phyloP scores from a whole-genome alignment of 805 yeast genomes.

The Suhomyces pyralidae region DNA sequence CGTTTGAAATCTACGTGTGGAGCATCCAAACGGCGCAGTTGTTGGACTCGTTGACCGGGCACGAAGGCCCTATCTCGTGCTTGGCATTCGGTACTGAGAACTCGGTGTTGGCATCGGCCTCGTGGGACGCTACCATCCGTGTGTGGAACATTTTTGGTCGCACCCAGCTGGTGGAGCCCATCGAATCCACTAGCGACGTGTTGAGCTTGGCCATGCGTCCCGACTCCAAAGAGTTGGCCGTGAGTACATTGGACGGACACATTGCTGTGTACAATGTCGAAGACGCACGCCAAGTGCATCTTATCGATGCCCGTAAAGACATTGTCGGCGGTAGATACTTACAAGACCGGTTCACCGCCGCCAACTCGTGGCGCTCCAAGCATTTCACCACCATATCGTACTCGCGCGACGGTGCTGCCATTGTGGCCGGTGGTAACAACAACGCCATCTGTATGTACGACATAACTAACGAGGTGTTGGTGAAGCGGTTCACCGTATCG shows the following conservation, averaged over 20 bases:
- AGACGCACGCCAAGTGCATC: constrained; percentile 72
- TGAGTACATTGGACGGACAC: constrained; percentile 85
- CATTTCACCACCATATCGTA: constrained; percentile 77
- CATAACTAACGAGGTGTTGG: constrained; percentile 78
- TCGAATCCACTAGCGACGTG: constrained; percentile 81
- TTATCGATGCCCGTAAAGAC: constrained; percentile 83
- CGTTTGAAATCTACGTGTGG: constrained; percentile 92
- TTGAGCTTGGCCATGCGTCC: constrained; percentile 82
- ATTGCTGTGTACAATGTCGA: constrained; percentile 80
- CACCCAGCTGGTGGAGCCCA: constrained; percentile 84
- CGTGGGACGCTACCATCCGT: constrained; percentile 95
- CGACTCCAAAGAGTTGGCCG: constrained; percentile 89
- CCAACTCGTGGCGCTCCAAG: constrained; percentile 80
- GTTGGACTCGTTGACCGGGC: constrained; percentile 85
- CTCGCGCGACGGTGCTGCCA: constrained; percentile 83
- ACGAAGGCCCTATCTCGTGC: constrained; percentile 91
- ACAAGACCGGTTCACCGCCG: constrained; percentile 77
- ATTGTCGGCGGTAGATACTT: constrained; percentile 81
- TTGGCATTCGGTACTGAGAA: constrained; percentile 81
- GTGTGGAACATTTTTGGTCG: constrained; percentile 92
- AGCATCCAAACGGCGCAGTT: constrained; percentile 94
- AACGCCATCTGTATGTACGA: constrained; percentile 91
- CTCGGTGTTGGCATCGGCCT: constrained; percentile 77
- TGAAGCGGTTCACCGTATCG: constrained; percentile 80
- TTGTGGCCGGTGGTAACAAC: constrained; percentile 92